These are phyloP conservation scores for Cyberlindnera sargentensis DNA, from an alignment of 805 yeast genomes.

Conservation along the genomic window DNA sequence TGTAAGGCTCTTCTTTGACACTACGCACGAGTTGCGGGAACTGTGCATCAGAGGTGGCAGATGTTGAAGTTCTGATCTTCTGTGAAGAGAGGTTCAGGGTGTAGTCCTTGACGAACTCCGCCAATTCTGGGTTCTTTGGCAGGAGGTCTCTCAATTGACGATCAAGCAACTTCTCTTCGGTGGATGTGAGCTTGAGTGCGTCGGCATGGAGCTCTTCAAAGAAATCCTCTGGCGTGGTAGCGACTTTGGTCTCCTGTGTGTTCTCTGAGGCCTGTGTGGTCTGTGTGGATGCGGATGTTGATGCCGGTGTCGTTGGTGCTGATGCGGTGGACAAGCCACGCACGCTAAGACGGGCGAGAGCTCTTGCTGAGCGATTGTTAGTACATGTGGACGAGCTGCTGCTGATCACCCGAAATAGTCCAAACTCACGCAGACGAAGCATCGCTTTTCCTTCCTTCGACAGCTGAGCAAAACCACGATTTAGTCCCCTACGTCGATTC, in stretches of 20 bases:
- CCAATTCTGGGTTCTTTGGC: slow-evolving; percentile 16
- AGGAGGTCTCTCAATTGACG: slow-evolving; percentile 15
- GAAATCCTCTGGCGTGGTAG: slow-evolving; percentile 10
- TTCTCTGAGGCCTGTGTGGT: not conserved
- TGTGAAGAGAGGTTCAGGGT: slow-evolving; percentile 13
- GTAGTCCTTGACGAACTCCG: slow-evolving; percentile 17
- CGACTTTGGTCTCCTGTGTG: not conserved
- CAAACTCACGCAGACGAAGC: not conserved
- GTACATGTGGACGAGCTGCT: too few relatives aligned
- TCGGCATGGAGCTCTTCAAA: slow-evolving; percentile 12
- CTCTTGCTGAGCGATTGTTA: too few relatives aligned
- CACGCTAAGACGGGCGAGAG: too few relatives aligned
- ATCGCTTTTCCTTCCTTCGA: not conserved
- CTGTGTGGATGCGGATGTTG: not conserved
- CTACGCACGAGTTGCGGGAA: slow-evolving; percentile 65
- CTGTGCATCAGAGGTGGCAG: slow-evolving; percentile 3
- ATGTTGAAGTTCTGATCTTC: slow-evolving; percentile 6
- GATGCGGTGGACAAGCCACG: too few relatives aligned
- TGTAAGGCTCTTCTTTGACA: slow-evolving; percentile 55
- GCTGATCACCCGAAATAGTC: too few relatives aligned
- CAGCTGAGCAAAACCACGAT: too few relatives aligned
- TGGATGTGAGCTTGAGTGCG: slow-evolving; percentile 12
- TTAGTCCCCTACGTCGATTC: not conserved
- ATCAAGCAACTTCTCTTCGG: slow-evolving; percentile 15
- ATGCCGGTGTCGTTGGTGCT: not conserved